Base-by-base conservation (phyloP, 139 green algal genomes). In the Closterium sp. region DNA sequence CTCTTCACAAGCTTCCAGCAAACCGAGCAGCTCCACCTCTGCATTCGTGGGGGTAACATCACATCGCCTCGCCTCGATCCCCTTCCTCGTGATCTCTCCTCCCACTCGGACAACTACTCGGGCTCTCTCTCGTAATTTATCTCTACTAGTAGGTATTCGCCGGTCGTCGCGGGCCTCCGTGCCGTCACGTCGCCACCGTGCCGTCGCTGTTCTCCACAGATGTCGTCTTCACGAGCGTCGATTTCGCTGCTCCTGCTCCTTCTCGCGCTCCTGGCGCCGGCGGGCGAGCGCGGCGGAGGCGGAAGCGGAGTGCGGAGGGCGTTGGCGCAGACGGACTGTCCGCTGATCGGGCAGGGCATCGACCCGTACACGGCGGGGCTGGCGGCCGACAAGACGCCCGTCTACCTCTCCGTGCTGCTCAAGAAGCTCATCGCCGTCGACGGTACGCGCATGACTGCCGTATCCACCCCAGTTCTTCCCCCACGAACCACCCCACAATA, bases 401-500 rank as follows among this genome's bases (percentile, higher is more conserved):
- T 87, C 31, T 87, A 87, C 84, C 0, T 87, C 31, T 87, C 84
- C 31, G 84, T 87, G 31, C 31, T 87, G 7, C 84, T 87, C 32
- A 34, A 87, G 84, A 87, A 87, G 84, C 84, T 87, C 31, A 28
- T 87, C 84, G 32, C 31, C 31, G 84, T 87, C 0, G 84, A 87
- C 32, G 84, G 84, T 87, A 25, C 31, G 84, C 84, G 31, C 84
- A 2, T 30, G 25, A 33, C 55, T 76, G 2, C 12, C 55, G 16
- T 76, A 28, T 28, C 55, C 55, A 10, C 55, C 55, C 0, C 55
- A 16, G 0, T 28, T 25, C 55, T 19, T 76, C 55, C 55, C 55
- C 55, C 43, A 69, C 43, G 12, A 69, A 69, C 4, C 38, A 1
- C 38, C 38, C 21, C 38, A 6, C 38, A 23, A 66, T 66, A 16